Evolutionary conservation across 2,329 filamentous ascomycete species (phyloP).

Genomic region (Paraphoma chrysanthemicola): DNA sequence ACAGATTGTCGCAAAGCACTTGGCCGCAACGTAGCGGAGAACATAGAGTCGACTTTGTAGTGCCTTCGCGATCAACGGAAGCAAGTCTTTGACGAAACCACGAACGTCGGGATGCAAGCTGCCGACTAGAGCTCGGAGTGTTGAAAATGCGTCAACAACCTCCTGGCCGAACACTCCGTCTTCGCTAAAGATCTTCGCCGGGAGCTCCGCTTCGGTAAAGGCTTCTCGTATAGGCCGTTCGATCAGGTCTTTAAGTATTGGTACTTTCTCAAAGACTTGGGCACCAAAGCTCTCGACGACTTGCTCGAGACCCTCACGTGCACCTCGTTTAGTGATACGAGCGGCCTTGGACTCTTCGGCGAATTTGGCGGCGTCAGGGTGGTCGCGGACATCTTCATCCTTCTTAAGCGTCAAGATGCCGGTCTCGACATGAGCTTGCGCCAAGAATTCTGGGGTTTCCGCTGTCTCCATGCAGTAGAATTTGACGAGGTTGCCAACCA

Average conservation of each 20-base stretch:
- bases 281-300: conserved; percentile 80
- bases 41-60: conserved; percentile 89
- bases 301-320: conserved; percentile 92
- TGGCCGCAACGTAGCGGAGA: conserved; percentile 94
- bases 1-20: conserved; percentile 96
- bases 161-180: conserved; percentile 84
- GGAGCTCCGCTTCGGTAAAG: conserved; percentile 72
- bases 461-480: conserved; percentile 98
- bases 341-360: conserved; percentile 89
- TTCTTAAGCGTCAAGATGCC: conserved; percentile 93
- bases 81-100: conserved; percentile 79
- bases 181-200: conserved; percentile 74
- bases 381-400: conserved; percentile 93
- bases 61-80: conserved; percentile 86
- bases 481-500: conserved; percentile 93
- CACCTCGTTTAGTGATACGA: conserved; percentile 87
- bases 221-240: conserved; percentile 78
- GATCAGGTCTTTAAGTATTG: conserved; percentile 81
- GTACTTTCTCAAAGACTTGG: conserved; percentile 80
- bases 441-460: conserved; percentile 92
- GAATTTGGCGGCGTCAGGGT: conserved; percentile 88
- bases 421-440: conserved; percentile 78
- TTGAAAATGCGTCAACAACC: conserved; percentile 91
- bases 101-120: conserved; percentile 79
- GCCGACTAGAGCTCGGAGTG: conserved; percentile 90